Evolutionary conservation across 2,329 filamentous ascomycete species (phyloP), one percentile per base, ranked within the genome.

Genomic region (Myriangium duriaei): DNA sequence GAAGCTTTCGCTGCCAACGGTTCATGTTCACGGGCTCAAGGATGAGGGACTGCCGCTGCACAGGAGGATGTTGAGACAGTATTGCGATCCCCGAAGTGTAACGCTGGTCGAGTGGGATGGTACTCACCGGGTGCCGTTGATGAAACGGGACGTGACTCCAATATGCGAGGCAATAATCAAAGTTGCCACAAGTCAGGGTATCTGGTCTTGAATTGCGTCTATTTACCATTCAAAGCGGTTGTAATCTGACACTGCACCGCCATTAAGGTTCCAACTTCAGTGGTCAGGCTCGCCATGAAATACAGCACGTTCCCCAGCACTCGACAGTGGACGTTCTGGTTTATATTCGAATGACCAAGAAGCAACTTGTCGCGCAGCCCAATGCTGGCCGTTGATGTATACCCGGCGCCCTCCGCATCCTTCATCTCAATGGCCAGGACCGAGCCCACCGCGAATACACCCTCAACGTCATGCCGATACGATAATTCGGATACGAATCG

Each of bases 81-180:
- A 78, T 53, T 81, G 75, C 51, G 64, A 72, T 34, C 51, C 61
- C 7, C 67, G 63, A 0, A 72, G 61, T 2, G 61, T 69, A 4
- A 65, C 58, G 28, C 44, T 85, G 32, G 55, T 87, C 1, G 77
- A 85, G 54, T 87, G 81, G 82, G 70, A 82, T 41, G 81, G 79
- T 0, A 68, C 66, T 1, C 82, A 88, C 54, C 62, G 81, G 4
- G 63, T 88, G 34, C 79, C 81, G 2, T 68, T 87, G 42, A 81
- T 80, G 62, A 63, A 60, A 14, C 60, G 57, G 18, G 81, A 86
- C 55, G 78, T 86, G 3, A 63, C 71, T 34, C 62, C 56, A 7
- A 60, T 81, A 9, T 62, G 71, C 9, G 56, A 62, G 9, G 63
- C 66, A 33, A 69, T 77, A 18, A 54, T 75, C 24, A 59, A 64